Evolutionary conservation across 371 early-diverging fungal genomes (phyloP).

Genomic region (Rhizomucor miehei): DNA sequence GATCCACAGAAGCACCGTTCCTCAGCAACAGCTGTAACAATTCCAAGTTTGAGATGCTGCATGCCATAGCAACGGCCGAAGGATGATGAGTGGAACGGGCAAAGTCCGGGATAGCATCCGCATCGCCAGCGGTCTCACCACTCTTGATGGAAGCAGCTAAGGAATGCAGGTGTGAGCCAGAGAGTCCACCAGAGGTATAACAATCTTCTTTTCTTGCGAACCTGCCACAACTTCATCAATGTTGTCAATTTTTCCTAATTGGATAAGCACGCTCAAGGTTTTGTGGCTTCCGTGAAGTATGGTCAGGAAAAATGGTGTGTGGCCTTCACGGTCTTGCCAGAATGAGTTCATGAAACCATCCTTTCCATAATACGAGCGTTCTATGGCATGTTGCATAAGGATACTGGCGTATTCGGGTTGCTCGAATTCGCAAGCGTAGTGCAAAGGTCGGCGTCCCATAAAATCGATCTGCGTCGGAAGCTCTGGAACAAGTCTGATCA

Average conservation of each 20-base stretch:
- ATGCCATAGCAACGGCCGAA: constrained; percentile 57
- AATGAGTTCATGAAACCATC: constrained; percentile 38
- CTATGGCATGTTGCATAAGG: constrained; percentile 46
- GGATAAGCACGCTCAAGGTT: constrained; percentile 51
- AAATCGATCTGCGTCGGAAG: constrained; percentile 47
- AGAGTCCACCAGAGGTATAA: not conserved
- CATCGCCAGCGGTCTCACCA: constrained; percentile 6
- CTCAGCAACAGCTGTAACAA: constrained; percentile 47
- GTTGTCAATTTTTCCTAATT: constrained; percentile 50
- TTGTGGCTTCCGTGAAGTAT: constrained; percentile 59
- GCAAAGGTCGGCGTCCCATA: constrained; percentile 64
- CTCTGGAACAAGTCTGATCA: constrained; percentile 20
- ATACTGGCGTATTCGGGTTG: constrained; percentile 38
- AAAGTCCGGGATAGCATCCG: constrained; percentile 29
- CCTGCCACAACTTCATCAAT: constrained; percentile 46
- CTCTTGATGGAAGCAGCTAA: constrained; percentile 5
- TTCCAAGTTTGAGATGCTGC: constrained; percentile 49
- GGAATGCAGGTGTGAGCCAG: not conserved
- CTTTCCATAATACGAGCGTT: constrained; percentile 35
- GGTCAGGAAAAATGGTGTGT: constrained; percentile 68
- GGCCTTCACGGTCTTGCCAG: constrained; percentile 70
- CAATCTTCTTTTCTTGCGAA: constrained; percentile 8
- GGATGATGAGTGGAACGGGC: constrained; percentile 35
- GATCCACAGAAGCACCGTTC: constrained; percentile 51
- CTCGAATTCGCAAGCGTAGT: constrained; percentile 66